These are phyloP conservation scores for Alternaria dauci DNA, from an alignment of 2,329 filamentous ascomycete genomes.

Conservation along the genomic window DNA sequence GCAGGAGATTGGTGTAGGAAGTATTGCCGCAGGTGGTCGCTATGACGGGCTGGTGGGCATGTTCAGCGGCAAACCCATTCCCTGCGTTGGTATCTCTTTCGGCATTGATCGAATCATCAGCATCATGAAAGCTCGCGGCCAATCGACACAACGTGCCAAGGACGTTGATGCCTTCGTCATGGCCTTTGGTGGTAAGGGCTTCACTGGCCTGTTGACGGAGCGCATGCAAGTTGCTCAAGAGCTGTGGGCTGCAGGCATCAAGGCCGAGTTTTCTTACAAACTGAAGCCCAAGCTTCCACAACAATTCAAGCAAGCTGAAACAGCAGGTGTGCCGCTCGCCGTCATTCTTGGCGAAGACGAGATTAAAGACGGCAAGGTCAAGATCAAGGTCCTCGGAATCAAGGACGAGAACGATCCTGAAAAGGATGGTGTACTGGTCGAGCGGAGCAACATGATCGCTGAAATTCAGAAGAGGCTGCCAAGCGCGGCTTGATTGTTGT, in stretches of 20 bases:
- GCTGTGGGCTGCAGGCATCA: slow-evolving; percentile 88
- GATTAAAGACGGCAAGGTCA: slow-evolving; percentile 80
- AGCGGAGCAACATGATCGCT: slow-evolving; percentile 67
- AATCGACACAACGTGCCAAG: slow-evolving; percentile 68
- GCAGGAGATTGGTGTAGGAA: slow-evolving; percentile 75
- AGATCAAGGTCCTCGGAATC: slow-evolving; percentile 85
- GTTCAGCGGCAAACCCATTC: slow-evolving; percentile 90
- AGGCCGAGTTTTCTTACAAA: slow-evolving; percentile 90
- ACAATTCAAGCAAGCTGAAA: slow-evolving; percentile 92
- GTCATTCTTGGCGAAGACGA: slow-evolving; percentile 94
- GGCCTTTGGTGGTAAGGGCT: slow-evolving; percentile 89
- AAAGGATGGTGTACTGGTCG: slow-evolving; percentile 84
- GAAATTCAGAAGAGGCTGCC: slow-evolving; percentile 67
- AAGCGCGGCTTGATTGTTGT: slow-evolving; percentile 25
- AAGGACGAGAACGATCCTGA: slow-evolving; percentile 80
- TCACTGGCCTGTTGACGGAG: slow-evolving; percentile 80
- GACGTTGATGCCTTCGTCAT: slow-evolving; percentile 94
- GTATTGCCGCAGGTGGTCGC: slow-evolving; percentile 86
- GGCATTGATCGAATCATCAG: slow-evolving; percentile 96
- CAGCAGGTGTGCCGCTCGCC: slow-evolving; percentile 79
- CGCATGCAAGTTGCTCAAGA: slow-evolving; percentile 80
- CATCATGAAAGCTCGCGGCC: slow-evolving; percentile 81
- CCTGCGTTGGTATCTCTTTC: slow-evolving; percentile 91
- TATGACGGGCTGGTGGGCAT: slow-evolving; percentile 95
- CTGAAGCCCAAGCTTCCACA: slow-evolving; percentile 85